A percentile compares a stretch with the other conserved stretches of the same genome.
Evolutionary conservation across 2,329 filamentous ascomycete species (phyloP).

Genomic region (Akanthomyces lecanii): DNA sequence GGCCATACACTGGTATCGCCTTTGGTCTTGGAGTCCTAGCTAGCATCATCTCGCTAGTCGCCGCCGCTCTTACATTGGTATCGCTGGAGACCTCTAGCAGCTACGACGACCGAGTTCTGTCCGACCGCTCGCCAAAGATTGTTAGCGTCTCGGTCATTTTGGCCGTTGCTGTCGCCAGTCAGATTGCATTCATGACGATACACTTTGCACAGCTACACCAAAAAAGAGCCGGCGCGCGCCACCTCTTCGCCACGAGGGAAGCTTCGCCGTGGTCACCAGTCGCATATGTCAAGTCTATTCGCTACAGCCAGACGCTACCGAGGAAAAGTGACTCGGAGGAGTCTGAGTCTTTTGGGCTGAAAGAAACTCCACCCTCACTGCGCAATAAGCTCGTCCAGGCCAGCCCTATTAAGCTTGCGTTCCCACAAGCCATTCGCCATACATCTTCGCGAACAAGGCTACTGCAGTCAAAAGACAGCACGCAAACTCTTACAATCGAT

Average conservation of each 20-base stretch:
- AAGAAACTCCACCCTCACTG: slow-evolving; percentile 42
- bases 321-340: slow-evolving; percentile 30
- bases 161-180: slow-evolving; percentile 41
- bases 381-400: slow-evolving; percentile 25
- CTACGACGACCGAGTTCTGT: slow-evolving; percentile 19
- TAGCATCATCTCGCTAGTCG: slow-evolving; percentile 41
- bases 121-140: slow-evolving; percentile 32
- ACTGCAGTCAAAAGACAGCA: slow-evolving; percentile 40
- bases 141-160: slow-evolving; percentile 43
- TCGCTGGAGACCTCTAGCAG: slow-evolving; percentile 34
- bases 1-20: slow-evolving; percentile 24
- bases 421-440: slow-evolving; percentile 47
- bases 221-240: slow-evolving; percentile 10
- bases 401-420: slow-evolving; percentile 33
- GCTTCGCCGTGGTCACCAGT: slow-evolving; percentile 22
- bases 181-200: slow-evolving; percentile 45
- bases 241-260: slow-evolving; percentile 17
- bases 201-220: slow-evolving; percentile 39
- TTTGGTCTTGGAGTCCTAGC: slow-evolving; percentile 32
- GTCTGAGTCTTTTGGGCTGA: slow-evolving; percentile 33
- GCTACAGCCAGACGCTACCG: slow-evolving; percentile 45
- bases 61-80: slow-evolving; percentile 43
- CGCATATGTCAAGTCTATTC: slow-evolving; percentile 47
- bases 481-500: slow-evolving; percentile 43
- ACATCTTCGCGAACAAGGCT: slow-evolving; percentile 54